These are phyloP conservation scores for Tylopilus orsonianus DNA, from an alignment of 1,284 basidiomycete genomes.

Conservation along the genomic window DNA sequence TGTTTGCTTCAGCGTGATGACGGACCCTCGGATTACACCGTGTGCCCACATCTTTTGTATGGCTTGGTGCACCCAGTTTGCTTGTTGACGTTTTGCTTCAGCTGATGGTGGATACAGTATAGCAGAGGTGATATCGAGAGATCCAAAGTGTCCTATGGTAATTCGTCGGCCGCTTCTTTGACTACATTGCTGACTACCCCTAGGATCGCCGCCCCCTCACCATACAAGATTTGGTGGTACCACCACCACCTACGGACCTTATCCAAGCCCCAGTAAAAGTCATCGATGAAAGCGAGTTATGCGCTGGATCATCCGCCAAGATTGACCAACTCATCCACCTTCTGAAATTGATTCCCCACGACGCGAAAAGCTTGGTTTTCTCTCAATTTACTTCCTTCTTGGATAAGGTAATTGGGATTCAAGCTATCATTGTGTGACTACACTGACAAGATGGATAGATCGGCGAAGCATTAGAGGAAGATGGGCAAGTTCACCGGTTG, in stretches of 20 bases:
- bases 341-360: slow-evolving; percentile 62
- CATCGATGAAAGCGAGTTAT: slow-evolving; percentile 44
- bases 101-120: slow-evolving; percentile 47
- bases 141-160: slow-evolving; percentile 81
- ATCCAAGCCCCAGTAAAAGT: slow-evolving; percentile 54
- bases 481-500: slow-evolving; percentile 45
- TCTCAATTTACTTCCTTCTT: slow-evolving; percentile 85
- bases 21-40: slow-evolving; percentile 74
- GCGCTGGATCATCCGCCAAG: slow-evolving; percentile 72
- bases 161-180: slow-evolving; percentile 3
- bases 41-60: slow-evolving; percentile 81
- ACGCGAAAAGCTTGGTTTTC: slow-evolving; percentile 81
- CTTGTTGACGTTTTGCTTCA: neutral
- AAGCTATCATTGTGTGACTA: neutral
- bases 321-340: slow-evolving; percentile 78
- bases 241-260: slow-evolving; percentile 62
- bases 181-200: slow-evolving; percentile 10
- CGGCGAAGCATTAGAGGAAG: slow-evolving; percentile 62
- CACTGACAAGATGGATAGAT: slow-evolving; percentile 47
- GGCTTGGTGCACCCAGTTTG: slow-evolving; percentile 50
- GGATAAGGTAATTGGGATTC: slow-evolving; percentile 56
- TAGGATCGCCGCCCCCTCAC: slow-evolving; percentile 73
- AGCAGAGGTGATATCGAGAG: slow-evolving; percentile 61
- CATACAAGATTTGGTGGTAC: slow-evolving; percentile 63
- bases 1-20: slow-evolving; percentile 68